Evolutionary conservation across 257 asterid species (phyloP).

Genomic region (Scutellaria barbata): DNA sequence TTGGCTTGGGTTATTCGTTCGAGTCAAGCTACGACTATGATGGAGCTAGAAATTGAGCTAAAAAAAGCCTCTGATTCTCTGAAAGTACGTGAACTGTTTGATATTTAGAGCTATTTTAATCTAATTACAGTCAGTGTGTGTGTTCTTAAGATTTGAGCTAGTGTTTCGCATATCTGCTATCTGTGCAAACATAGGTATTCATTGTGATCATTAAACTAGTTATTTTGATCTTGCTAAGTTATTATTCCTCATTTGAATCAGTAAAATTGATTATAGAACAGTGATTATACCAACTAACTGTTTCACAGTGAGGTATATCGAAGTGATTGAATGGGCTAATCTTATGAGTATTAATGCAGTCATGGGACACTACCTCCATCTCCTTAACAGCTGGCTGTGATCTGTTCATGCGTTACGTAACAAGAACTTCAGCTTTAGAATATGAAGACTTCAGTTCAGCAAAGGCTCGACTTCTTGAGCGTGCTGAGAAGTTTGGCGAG

Average conservation of each 20-base stretch:
- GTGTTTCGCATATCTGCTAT: conserved; percentile 4
- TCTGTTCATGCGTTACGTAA: conserved; percentile 91
- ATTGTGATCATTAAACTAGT: background rate
- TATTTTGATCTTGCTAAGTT: conserved; percentile 11
- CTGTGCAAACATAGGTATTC: background rate
- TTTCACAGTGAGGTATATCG: background rate
- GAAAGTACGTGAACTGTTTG: conserved; percentile 49
- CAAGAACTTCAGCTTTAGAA: conserved; percentile 90
- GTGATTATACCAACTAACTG: conserved; percentile 2
- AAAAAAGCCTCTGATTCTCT: conserved; percentile 86
- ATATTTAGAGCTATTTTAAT: background rate
- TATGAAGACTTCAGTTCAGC: conserved; percentile 90
- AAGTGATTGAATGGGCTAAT: conserved; percentile 10
- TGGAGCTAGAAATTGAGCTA: conserved; percentile 96
- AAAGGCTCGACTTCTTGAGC: conserved; percentile 83
- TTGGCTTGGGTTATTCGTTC: conserved; percentile 89
- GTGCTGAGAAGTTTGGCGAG: conserved; percentile 97
- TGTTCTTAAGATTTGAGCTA: background rate
- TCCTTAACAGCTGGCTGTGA: conserved; percentile 97
- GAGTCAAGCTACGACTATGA: conserved; percentile 90
- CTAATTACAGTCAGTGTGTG: background rate
- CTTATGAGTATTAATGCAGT: conserved; percentile 47
- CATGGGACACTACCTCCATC: conserved; percentile 98
- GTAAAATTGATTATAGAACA: background rate
- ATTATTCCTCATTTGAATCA: background rate